Conservation (phyloP, 176 grass and related monocot species). For the Lolium rigidum region DNA sequence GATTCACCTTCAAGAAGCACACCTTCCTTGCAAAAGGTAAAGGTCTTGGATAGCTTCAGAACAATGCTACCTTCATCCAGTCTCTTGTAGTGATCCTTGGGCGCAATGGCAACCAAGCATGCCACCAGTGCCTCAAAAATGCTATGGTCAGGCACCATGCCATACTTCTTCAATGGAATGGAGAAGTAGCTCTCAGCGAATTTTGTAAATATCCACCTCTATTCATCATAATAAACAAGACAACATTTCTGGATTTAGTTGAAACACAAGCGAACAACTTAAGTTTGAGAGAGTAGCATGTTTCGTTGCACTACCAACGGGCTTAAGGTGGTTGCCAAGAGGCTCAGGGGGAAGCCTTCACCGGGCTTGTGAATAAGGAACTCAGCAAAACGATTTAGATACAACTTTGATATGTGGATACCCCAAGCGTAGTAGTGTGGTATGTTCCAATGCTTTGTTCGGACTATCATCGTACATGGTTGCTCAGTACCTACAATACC, state of each 20-base stretch:
- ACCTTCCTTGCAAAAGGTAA: conserved; percentile 55
- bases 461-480: too few species aligned
- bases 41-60: conserved; percentile 30
- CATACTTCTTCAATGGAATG: conserved; percentile 18
- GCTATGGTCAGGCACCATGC: conserved; percentile 28
- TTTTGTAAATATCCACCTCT: conserved; percentile 27
- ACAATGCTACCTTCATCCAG: neutral
- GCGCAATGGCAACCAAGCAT: conserved; percentile 47
- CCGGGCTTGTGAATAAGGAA: too few species aligned
- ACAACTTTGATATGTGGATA: too few species aligned
- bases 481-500: too few species aligned
- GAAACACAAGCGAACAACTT: neutral
- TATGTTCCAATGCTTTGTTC: too few species aligned
- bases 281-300: neutral
- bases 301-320: too few species aligned
- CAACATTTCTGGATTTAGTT: neutral
- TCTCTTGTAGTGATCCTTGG: conserved; percentile 44
- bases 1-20: conserved; percentile 51
- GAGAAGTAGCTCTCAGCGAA: conserved; percentile 27
- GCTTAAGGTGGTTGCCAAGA: too few species aligned
- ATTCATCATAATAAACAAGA: neutral
- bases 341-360: too few species aligned
- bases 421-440: too few species aligned
- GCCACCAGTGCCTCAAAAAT: conserved; percentile 38
- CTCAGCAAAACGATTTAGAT: too few species aligned